Percentiles rank a stretch among this genome's conserved stretches.
Conservation (phyloP, 148 eudicot species). For the Limonium bicolor region DNA sequence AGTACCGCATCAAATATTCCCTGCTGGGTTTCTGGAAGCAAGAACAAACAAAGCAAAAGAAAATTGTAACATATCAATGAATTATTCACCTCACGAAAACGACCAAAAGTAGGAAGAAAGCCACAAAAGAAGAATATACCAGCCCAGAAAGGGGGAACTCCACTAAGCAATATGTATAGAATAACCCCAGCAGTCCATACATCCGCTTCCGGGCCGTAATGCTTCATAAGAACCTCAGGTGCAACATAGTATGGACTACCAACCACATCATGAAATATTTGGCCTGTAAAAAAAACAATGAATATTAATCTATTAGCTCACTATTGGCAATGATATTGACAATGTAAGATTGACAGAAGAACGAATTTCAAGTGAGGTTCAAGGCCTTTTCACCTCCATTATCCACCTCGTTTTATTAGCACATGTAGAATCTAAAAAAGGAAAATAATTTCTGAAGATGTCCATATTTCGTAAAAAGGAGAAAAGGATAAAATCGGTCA, state of each 20-base stretch:
- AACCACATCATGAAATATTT: slow-evolving; percentile 81
- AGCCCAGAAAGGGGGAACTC: slow-evolving; percentile 99
- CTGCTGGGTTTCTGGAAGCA: slow-evolving; percentile 75
- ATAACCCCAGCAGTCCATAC: slow-evolving; percentile 99
- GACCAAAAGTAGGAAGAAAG: too few relatives aligned
- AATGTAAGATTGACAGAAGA: too few relatives aligned
- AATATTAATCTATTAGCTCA: background rate
- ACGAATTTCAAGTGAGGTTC: background rate
- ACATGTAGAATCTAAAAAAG: background rate
- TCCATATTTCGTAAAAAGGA: too few relatives aligned
- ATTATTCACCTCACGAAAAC: background rate
- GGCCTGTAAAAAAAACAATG: slow-evolving; percentile 39
- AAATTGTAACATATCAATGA: background rate
- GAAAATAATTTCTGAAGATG: background rate
- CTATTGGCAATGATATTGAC: background rate
- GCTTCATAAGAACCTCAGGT: slow-evolving; percentile 94
- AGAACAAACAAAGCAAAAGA: slow-evolving; percentile 1
- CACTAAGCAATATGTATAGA: slow-evolving; percentile 86
- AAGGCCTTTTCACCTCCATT: background rate
- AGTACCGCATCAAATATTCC: slow-evolving; percentile 96
- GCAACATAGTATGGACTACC: slow-evolving; percentile 99
- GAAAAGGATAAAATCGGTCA: too few relatives aligned
- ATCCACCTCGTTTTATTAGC: background rate
- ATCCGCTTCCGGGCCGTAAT: slow-evolving; percentile 93
- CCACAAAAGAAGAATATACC: slow-evolving; percentile 33